A percentile compares a stretch with the other conserved stretches of the same genome.
Conservation (phyloP, 2,329 filamentous ascomycete species). For the Penicillium hesseltinei region DNA sequence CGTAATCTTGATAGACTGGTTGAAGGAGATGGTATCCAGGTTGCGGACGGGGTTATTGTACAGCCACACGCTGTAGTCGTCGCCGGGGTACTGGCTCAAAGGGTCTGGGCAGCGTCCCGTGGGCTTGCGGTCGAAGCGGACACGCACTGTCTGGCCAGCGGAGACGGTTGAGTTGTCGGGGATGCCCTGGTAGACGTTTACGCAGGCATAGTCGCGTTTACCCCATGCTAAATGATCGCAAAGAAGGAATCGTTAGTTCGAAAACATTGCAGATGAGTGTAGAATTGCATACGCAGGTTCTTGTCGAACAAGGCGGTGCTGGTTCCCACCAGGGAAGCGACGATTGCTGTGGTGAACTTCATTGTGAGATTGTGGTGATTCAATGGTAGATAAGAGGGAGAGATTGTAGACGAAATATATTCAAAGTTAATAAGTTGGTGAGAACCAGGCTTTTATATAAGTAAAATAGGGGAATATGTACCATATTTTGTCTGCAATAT, state of each 20-base stretch:
- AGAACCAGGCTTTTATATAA: neutral
- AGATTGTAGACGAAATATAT: neutral
- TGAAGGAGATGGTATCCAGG: conserved; percentile 21
- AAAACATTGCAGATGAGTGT: neutral
- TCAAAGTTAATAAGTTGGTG: neutral
- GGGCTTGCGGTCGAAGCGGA: conserved; percentile 30
- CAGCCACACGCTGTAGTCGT: conserved; percentile 28
- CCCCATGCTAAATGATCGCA: conserved; percentile 28
- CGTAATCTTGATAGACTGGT: conserved; percentile 22
- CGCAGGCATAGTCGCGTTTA: conserved; percentile 34
- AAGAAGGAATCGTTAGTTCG: neutral
- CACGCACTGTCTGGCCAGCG: conserved; percentile 23
- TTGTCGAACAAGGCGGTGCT: conserved; percentile 34
- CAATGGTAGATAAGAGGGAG: neutral
- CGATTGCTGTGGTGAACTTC: conserved; percentile 30
- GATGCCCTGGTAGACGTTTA: conserved; percentile 35
- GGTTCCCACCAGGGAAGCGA: conserved; percentile 26
- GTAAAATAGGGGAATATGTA: neutral
- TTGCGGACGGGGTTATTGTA: conserved; percentile 33
- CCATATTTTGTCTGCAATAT: neutral
- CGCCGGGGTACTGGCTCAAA: conserved; percentile 20
- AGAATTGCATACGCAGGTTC: conserved; percentile 24
- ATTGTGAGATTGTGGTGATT: conserved; percentile 16
- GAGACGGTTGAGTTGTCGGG: conserved; percentile 32
- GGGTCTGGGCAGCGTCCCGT: conserved; percentile 26